These are phyloP conservation scores for Nicotiana otophora DNA, from an alignment of 257 asterid species.

Conservation along the genomic window DNA sequence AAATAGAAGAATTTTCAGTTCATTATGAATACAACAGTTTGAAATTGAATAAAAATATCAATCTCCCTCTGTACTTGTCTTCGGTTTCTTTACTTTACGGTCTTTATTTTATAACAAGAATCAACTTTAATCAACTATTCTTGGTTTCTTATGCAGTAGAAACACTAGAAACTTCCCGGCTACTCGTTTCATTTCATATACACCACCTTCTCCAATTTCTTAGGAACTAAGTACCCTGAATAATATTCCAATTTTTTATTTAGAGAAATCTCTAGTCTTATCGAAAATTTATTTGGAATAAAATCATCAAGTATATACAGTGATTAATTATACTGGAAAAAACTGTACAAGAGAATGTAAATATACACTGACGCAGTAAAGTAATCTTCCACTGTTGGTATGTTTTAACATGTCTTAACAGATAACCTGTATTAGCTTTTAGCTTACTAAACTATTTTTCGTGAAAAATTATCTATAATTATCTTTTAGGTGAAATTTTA, in stretches of 20 bases:
- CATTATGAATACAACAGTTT: no score
- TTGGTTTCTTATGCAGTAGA: neutral
- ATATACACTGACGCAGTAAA: no score
- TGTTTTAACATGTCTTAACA: neutral
- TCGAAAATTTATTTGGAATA: neutral
- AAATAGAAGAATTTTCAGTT: no score
- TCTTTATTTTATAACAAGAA: no score
- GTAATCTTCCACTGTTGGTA: no score
- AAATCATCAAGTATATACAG: neutral
- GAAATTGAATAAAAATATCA: no score
- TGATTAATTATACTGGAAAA: neutral
- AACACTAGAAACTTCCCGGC: neutral
- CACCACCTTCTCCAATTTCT: neutral
- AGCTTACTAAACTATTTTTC: neutral
- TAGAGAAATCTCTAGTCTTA: neutral
- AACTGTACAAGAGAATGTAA: neutral
- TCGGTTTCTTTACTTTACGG: no score
- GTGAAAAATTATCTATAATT: neutral
- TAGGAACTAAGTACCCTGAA: neutral
- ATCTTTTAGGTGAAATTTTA: neutral
- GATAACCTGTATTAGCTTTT: neutral
- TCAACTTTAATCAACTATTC: neutral
- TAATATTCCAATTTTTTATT: neutral
- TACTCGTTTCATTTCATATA: neutral
- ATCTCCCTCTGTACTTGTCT: no score